Percentiles rank a stretch among this genome's conserved stretches.
phyloP scores from a whole-genome alignment of 2,329 filamentous ascomycete genomes.

The Aspergillus ochraceus region DNA sequence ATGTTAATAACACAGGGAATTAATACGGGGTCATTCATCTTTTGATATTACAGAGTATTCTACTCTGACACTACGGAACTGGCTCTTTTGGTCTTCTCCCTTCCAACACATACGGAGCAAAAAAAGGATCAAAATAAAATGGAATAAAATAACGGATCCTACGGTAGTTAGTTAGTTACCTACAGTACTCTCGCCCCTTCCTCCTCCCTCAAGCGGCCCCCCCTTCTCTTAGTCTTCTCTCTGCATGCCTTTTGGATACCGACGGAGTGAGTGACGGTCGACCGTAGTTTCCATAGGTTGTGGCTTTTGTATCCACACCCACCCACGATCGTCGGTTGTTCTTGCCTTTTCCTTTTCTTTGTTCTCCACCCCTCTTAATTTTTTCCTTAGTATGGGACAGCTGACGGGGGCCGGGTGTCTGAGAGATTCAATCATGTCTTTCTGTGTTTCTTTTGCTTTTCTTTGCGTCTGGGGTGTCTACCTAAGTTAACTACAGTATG shows the following conservation, averaged over 20 bases:
- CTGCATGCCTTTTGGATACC: conserved; percentile 17
- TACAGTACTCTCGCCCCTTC: neutral
- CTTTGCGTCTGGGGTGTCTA: conserved; percentile 1
- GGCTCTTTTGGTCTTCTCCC: neutral
- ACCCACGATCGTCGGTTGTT: conserved; percentile 26
- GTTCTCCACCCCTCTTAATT: neutral
- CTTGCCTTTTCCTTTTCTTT: conserved; percentile 15
- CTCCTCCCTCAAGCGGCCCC: conserved; percentile 6
- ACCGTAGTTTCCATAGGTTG: conserved; percentile 15
- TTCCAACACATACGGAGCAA: neutral
- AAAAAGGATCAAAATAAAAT: neutral
- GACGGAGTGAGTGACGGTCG: conserved; percentile 19
- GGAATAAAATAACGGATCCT: neutral
- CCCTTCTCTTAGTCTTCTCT: neutral
- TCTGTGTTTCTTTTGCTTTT: neutral
- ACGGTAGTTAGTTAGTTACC: too few relatives aligned
- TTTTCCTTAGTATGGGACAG: conserved; percentile 20
- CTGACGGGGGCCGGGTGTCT: conserved; percentile 7
- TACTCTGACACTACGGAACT: too few relatives aligned
- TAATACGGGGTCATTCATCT: neutral
- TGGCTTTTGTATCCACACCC: conserved; percentile 23
- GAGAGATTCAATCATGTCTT: conserved; percentile 1
- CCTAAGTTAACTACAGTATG: neutral
- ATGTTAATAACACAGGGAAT: neutral
- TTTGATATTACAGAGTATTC: neutral